Base-by-base conservation (phyloP, 805 yeast genomes). In the Ogataea chonburiensis region DNA sequence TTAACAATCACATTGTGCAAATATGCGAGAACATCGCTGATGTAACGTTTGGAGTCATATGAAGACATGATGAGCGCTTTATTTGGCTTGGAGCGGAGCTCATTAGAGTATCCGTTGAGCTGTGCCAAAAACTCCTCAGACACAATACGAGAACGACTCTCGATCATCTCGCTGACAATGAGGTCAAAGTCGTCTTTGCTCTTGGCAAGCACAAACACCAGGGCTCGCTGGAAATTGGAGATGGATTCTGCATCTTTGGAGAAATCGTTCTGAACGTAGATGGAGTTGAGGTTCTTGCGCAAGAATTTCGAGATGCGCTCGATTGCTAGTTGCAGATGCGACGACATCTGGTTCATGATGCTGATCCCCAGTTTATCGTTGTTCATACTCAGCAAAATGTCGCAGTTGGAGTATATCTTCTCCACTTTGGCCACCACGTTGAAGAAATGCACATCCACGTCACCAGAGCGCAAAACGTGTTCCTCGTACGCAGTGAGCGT, bases 1-100 rank as follows among this genome's bases (percentile, higher is more conserved):
- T 86, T 86, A 4, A 88, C 95, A 19, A 88, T 79, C 4, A 86
- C 71, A 2, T 89, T 76, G 55, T 93, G 97, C 2, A 88, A 71
- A 66, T 84, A 85, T 0, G 98, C 98, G 24, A 93, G 64, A 20
- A 93, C 70, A 55, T 88, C 96, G 17, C 97, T 95, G 12, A 86
- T 67, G 46, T 80, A 89, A 37, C 96, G 68, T 17, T 79, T 67
- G 1, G 96, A 85, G 55, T 91, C 96, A 56, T 83, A 83, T 0
- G 85, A 81, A 7, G 81, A 74, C 28, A 81, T 61, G 19, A 77
- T 71, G 15, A 86, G 67, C 1, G 88, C 84, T 30, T 34, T 49
- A 25, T 18, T 47, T 15, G 45, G 38, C 23, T 29, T 39, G 15
- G 37, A 32, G 24, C 39, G 42, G 19, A 40, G 26, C 28, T 50